Percentiles rank a stretch among this genome's conserved stretches.
Conservation (phyloP, 768 basidiomycete species). For the Xerocomellus intermedius region DNA sequence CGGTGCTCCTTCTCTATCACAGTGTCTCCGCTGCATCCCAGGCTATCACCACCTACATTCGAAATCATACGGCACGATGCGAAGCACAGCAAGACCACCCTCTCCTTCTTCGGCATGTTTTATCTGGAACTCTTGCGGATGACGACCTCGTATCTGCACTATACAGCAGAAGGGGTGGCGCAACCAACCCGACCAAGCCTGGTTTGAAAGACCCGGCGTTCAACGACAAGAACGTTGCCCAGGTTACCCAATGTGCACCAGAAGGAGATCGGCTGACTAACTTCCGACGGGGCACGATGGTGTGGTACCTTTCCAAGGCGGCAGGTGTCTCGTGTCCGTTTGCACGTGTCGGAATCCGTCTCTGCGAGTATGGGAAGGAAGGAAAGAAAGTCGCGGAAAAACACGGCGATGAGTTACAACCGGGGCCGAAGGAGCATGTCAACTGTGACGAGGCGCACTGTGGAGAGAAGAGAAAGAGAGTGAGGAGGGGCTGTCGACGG, state of each 20-base stretch:
- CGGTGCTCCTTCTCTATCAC: neutral
- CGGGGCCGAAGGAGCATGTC: conserved; percentile 46
- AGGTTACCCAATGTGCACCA: neutral
- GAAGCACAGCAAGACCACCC: conserved; percentile 71
- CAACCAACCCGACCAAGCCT: conserved; percentile 41
- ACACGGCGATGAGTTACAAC: conserved; percentile 29
- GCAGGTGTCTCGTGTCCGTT: conserved; percentile 78
- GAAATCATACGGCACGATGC: conserved; percentile 69
- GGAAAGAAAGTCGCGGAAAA: conserved; percentile 35
- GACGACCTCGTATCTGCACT: conserved; percentile 74
- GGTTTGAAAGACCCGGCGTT: conserved; percentile 10
- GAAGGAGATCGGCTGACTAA: conserved; percentile 53
- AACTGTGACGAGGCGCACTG: conserved; percentile 35
- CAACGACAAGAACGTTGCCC: conserved; percentile 29
- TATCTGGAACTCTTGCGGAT: conserved; percentile 70
- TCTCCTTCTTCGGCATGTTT: conserved; percentile 65
- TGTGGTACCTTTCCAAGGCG: conserved; percentile 78
- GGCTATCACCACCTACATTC: conserved; percentile 81
- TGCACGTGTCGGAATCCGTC: conserved; percentile 65
- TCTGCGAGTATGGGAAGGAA: conserved; percentile 63
- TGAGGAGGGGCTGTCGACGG: conserved; percentile 33
- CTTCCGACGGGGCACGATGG: conserved; percentile 74
- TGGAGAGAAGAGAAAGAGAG: conserved; percentile 47
- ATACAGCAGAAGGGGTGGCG: conserved; percentile 67
- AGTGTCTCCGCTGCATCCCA: conserved; percentile 79